These are phyloP conservation scores for Arthrobotrys sphaeroides DNA, from an alignment of 2,329 filamentous ascomycete species.

Conservation along the genomic window DNA sequence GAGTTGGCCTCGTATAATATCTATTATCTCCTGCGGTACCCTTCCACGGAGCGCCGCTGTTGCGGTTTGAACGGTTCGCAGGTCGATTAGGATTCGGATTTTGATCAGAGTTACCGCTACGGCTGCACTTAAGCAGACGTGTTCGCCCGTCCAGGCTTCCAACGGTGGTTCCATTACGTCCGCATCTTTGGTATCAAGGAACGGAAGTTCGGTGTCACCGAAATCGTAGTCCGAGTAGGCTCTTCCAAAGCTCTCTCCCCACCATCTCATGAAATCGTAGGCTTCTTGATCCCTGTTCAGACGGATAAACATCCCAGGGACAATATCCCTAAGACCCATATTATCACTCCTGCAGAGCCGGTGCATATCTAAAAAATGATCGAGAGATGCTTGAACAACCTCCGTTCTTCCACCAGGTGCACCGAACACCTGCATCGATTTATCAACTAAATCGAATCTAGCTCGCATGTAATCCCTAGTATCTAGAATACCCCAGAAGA, in stretches of 20 bases:
- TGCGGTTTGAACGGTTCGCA: constrained; percentile 58
- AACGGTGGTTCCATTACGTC: constrained; percentile 62
- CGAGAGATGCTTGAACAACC: constrained; percentile 57
- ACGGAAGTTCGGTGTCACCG: constrained; percentile 59
- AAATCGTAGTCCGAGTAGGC: constrained; percentile 60
- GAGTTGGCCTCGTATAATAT: constrained; percentile 52
- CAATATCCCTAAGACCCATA: constrained; percentile 62
- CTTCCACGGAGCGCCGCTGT: constrained; percentile 42
- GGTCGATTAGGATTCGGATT: constrained; percentile 60
- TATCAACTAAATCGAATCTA: constrained; percentile 59
- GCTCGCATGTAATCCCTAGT: constrained; percentile 65
- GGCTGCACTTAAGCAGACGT: constrained; percentile 46
- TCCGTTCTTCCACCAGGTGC: constrained; percentile 44
- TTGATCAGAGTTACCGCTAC: constrained; percentile 61
- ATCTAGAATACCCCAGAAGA: constrained; percentile 62
- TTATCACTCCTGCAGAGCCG: constrained; percentile 64
- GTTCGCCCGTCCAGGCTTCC: constrained; percentile 40
- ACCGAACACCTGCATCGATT: constrained; percentile 59
- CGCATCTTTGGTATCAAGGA: constrained; percentile 61
- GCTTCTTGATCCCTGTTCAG: constrained; percentile 66
- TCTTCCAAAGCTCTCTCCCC: constrained; percentile 56
- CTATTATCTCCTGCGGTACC: constrained; percentile 58
- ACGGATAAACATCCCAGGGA: constrained; percentile 64
- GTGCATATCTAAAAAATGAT: constrained; percentile 64
- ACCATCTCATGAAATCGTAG: constrained; percentile 67